These are phyloP conservation scores for Trichophyton benhamiae DNA, from an alignment of 2,329 filamentous ascomycete species.

Conservation along the genomic window DNA sequence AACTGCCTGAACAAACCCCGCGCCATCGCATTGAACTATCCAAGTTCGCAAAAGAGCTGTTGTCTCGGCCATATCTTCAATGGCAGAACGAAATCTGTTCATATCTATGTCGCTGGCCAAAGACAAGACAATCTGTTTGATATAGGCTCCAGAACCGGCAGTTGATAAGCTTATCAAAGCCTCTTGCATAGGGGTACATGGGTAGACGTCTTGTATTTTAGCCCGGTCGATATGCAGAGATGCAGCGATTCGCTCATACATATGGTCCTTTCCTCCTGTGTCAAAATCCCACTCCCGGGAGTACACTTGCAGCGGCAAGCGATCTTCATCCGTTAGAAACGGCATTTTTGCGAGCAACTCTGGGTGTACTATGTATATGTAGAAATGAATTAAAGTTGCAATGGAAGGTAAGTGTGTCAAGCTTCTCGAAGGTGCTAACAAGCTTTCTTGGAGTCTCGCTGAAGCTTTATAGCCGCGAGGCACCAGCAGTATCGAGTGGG, in stretches of 20 bases:
- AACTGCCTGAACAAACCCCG: conserved; percentile 16
- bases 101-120: conserved; percentile 21
- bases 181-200: conserved; percentile 29
- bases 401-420: neutral
- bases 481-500: neutral
- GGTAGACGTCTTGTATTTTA: conserved; percentile 19
- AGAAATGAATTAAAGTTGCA: neutral
- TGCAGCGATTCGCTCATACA: neutral
- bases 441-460: neutral
- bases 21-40: neutral
- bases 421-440: neutral
- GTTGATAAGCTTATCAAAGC: conserved; percentile 19
- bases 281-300: neutral
- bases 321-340: neutral
- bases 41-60: conserved; percentile 31
- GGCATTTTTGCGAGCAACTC: neutral
- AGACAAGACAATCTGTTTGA: conserved; percentile 27
- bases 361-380: neutral
- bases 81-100: conserved; percentile 25
- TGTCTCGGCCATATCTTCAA: conserved; percentile 23
- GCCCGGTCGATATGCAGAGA: neutral
- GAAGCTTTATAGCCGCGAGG: neutral
- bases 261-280: neutral
- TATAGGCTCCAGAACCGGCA: conserved; percentile 28
- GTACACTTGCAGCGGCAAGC: neutral